phyloP scores from a whole-genome alignment of 2,329 filamentous ascomycete genomes.

The Fonsecaea erecta region DNA sequence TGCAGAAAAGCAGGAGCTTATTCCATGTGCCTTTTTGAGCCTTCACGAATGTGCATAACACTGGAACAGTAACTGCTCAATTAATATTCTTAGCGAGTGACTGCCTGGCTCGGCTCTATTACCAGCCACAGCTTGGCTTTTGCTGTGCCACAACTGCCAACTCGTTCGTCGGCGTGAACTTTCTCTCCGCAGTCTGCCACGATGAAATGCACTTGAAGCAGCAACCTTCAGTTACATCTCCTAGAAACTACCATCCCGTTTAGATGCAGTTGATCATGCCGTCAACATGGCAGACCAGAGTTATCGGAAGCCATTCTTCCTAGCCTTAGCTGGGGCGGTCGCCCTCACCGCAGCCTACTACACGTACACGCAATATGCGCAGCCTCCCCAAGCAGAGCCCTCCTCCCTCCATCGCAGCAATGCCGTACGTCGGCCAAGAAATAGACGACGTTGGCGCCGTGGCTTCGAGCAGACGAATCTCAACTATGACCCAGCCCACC shows the following conservation, averaged over 20 bases:
- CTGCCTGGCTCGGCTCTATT: slow-evolving; percentile 47
- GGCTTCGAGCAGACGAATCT: slow-evolving; percentile 24
- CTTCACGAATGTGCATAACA: neutral
- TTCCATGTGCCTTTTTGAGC: neutral
- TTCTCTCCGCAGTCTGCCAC: neutral
- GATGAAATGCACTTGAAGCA: neutral
- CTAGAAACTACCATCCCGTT: neutral
- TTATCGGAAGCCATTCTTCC: slow-evolving; percentile 29
- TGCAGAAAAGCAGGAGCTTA: neutral
- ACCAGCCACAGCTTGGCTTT: slow-evolving; percentile 55
- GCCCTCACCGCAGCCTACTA: slow-evolving; percentile 30
- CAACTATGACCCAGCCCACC: slow-evolving; percentile 29
- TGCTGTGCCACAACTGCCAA: neutral
- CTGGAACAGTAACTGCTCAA: neutral
- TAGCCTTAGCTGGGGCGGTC: slow-evolving; percentile 29
- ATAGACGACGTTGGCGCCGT: slow-evolving; percentile 27
- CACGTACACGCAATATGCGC: slow-evolving; percentile 22
- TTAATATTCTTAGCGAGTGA: too few relatives aligned
- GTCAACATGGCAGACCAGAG: slow-evolving; percentile 29
- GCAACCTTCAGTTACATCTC: neutral
- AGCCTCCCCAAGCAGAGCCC: neutral
- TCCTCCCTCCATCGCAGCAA: slow-evolving; percentile 37
- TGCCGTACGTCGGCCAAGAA: slow-evolving; percentile 34
- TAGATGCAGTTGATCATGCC: slow-evolving; percentile 14
- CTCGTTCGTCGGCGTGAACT: neutral